A percentile compares a stretch with the other conserved stretches of the same genome.
These are phyloP conservation scores for Clausena lansium DNA, from an alignment of 345 rosid genomes.

Conservation along the genomic window DNA sequence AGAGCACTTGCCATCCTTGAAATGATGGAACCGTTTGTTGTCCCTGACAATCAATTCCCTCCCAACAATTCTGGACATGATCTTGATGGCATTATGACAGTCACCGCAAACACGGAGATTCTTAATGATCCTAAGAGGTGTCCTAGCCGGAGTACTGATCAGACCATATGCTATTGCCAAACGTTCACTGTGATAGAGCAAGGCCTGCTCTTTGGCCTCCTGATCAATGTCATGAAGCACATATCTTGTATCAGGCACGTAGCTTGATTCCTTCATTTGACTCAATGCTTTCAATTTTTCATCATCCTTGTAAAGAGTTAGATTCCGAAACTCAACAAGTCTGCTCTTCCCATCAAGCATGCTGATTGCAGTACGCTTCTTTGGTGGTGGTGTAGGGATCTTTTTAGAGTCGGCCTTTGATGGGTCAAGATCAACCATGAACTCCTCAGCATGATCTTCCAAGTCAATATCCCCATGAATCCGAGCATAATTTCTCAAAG, in stretches of 20 bases:
- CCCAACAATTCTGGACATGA: constrained; percentile 76
- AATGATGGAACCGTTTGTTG: constrained; percentile 78
- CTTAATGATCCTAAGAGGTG: constrained; percentile 67
- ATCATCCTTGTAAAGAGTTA: constrained; percentile 66
- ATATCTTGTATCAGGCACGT: constrained; percentile 67
- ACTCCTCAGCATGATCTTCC: constrained; percentile 58
- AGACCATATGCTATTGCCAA: constrained; percentile 83
- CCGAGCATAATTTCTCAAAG: constrained; percentile 48
- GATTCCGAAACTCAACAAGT: constrained; percentile 53
- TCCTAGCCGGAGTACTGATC: constrained; percentile 67
- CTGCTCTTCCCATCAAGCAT: constrained; percentile 72
- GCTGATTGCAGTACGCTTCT: constrained; percentile 46
- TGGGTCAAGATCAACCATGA: constrained; percentile 61
- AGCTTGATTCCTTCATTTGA: constrained; percentile 43
- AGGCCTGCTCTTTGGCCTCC: constrained; percentile 79
- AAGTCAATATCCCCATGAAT: constrained; percentile 67
- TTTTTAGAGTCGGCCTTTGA: constrained; percentile 47
- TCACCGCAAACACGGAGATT: constrained; percentile 75
- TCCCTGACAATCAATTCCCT: constrained; percentile 71
- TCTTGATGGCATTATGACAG: constrained; percentile 83
- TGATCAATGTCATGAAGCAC: constrained; percentile 83
- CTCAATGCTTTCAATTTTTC: constrained; percentile 50
- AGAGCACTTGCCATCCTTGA: constrained; percentile 56
- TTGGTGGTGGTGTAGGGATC: constrained; percentile 54
- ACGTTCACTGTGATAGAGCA: constrained; percentile 76